These are phyloP conservation scores for Fusarium chuoi DNA, from an alignment of 2,329 filamentous ascomycete species.

Conservation along the genomic window DNA sequence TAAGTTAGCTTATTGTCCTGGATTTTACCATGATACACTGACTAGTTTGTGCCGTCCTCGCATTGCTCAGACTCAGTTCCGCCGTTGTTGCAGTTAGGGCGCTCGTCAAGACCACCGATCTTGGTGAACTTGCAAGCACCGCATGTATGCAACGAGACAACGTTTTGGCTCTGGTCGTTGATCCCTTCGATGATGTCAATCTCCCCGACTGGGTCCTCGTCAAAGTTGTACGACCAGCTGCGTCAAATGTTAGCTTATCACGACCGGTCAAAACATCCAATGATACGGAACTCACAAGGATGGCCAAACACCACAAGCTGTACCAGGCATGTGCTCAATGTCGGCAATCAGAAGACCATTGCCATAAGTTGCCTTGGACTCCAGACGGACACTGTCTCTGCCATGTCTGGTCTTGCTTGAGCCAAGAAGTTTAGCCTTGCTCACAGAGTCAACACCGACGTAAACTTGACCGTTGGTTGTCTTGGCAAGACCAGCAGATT, in stretches of 20 bases:
- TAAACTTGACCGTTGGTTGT: not conserved
- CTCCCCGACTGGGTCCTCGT: constrained; percentile 60
- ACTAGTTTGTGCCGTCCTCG: constrained; percentile 30
- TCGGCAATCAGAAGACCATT: constrained; percentile 72
- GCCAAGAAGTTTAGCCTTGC: constrained; percentile 21
- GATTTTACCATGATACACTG: fast-evolving
- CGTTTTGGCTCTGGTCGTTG: constrained; percentile 65
- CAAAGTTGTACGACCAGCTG: constrained; percentile 20
- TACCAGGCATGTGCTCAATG: constrained; percentile 34
- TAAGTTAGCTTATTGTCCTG: not conserved
- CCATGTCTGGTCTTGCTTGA: constrained; percentile 42
- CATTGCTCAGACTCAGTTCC: constrained; percentile 28
- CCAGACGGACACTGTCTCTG: constrained; percentile 70
- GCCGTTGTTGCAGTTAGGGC: constrained; percentile 59
- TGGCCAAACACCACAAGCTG: constrained; percentile 33
- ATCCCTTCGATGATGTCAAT: constrained; percentile 81
- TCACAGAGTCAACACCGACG: not conserved
- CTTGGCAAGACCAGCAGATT: constrained; percentile 45
- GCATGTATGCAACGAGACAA: constrained; percentile 72
- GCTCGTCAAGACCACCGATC: constrained; percentile 54
- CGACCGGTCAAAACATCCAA: fast-evolving
- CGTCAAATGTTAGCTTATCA: not conserved
- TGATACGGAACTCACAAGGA: constrained; percentile 18
- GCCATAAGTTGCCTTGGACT: constrained; percentile 69
- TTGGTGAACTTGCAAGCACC: constrained; percentile 57